A percentile compares a stretch with the other conserved stretches of the same genome.
These are phyloP conservation scores for Spathaspora jeffriesii DNA, from an alignment of 1,139 yeast species.

Conservation along the genomic window DNA sequence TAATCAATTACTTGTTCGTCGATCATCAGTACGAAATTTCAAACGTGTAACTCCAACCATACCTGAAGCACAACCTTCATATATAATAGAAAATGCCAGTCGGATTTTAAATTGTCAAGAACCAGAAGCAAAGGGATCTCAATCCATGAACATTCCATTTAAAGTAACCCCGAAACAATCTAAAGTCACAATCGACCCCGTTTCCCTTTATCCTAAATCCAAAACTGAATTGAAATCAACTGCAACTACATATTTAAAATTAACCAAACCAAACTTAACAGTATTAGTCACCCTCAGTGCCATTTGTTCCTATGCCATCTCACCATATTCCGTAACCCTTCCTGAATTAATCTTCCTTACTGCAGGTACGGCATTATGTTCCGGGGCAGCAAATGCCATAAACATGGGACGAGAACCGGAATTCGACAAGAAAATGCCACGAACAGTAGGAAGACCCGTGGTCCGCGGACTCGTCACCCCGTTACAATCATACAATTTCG, in stretches of 20 bases:
- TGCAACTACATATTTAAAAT: conserved; percentile 65
- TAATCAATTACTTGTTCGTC: conserved; percentile 27
- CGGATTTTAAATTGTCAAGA: conserved; percentile 44
- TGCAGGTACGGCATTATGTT: conserved; percentile 81
- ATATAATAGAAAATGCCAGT: conserved; percentile 27
- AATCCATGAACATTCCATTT: conserved; percentile 50
- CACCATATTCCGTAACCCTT: conserved; percentile 78
- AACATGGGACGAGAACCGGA: conserved; percentile 97
- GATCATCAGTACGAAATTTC: conserved; percentile 6
- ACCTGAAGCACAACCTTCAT: not conserved
- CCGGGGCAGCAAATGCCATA: conserved; percentile 95
- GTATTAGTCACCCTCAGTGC: conserved; percentile 88
- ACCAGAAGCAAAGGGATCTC: conserved; percentile 28
- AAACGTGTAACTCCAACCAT: not conserved
- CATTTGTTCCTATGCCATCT: conserved; percentile 90
- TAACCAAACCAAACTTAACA: conserved; percentile 88
- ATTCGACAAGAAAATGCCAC: conserved; percentile 82
- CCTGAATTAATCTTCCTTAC: conserved; percentile 72
- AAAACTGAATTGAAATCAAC: conserved; percentile 26
- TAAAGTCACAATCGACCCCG: conserved; percentile 14
- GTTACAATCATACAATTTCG: conserved; percentile 76
- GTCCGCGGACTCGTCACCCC: conserved; percentile 82
- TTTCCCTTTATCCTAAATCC: conserved; percentile 9
- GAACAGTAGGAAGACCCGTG: conserved; percentile 90
- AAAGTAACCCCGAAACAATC: conserved; percentile 45